These are phyloP conservation scores for Globisporangium acanthophoron DNA, from an alignment of 352 stramenopile species.

Conservation along the genomic window DNA sequence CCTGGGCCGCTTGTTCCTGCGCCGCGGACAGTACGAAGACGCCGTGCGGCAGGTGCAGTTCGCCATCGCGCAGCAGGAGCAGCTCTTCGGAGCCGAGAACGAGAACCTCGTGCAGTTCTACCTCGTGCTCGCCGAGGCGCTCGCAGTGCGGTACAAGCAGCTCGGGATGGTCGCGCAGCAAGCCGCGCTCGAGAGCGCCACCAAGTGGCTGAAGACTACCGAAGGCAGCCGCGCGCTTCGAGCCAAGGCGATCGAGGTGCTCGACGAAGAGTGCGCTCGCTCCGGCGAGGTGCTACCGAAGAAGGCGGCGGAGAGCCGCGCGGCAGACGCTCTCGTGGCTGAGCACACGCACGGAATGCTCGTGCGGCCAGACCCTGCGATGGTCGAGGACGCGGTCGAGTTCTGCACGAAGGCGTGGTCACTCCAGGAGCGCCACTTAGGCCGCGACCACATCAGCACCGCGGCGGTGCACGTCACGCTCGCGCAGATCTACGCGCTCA, in stretches of 20 bases:
- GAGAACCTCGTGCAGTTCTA: conserved; percentile 44
- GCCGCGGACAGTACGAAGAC: conserved; percentile 53
- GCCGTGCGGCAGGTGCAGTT: conserved; percentile 37
- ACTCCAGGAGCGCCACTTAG: conserved; percentile 41
- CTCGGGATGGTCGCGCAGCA: conserved; percentile 38
- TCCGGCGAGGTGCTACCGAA: conserved; percentile 27
- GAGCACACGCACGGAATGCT: conserved; percentile 29
- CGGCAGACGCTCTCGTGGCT: conserved; percentile 29
- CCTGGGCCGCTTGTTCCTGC: conserved; percentile 44
- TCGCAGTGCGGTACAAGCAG: conserved; percentile 53
- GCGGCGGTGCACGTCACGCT: conserved; percentile 45
- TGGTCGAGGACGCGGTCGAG: conserved; percentile 64
- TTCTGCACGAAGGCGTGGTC: conserved; percentile 60
- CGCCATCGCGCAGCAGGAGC: conserved; percentile 41
- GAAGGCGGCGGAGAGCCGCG: conserved; percentile 44
- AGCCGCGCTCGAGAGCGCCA: conserved; percentile 28
- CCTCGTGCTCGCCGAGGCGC: conserved; percentile 43
- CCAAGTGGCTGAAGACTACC: conserved; percentile 42
- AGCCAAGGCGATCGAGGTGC: conserved; percentile 34
- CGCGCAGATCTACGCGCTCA: conserved; percentile 44
- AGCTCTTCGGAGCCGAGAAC: conserved; percentile 19
- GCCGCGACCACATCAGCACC: conserved; percentile 48
- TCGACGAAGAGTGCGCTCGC: conserved; percentile 17
- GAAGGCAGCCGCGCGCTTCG: conserved; percentile 43
- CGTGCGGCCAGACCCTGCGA: conserved; percentile 17